A percentile compares a stretch with the other conserved stretches of the same genome.
Evolutionary conservation across 176 grass and related monocot genomes (phyloP).

Genomic region (Tillandsia fasciculata): DNA sequence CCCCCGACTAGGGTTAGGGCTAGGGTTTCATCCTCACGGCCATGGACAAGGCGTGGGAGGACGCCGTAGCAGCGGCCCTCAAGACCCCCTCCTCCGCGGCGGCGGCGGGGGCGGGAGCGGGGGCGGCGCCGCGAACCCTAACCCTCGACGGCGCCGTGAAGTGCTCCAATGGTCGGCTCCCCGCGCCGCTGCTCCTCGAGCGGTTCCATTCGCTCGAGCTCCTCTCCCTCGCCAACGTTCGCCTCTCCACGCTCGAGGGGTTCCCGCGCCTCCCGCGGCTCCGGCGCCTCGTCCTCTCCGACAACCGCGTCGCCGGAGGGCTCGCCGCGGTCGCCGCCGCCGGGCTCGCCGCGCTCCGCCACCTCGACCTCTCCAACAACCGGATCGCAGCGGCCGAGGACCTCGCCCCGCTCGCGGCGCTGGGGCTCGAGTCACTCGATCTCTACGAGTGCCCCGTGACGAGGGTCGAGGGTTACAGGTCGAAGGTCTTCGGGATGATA

Average conservation of each 20-base stretch:
- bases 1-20: neutral
- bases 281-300: slow-evolving; percentile 53
- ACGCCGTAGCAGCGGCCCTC: slow-evolving; percentile 30
- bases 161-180: slow-evolving; percentile 41
- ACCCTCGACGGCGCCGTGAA: slow-evolving; percentile 57
- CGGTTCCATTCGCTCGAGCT: slow-evolving; percentile 31
- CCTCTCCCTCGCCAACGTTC: slow-evolving; percentile 46
- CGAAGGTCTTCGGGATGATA: slow-evolving; percentile 40
- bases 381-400: slow-evolving; percentile 40
- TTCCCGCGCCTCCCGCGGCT: slow-evolving; percentile 53
- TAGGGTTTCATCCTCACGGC: neutral
- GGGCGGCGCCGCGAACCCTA: slow-evolving; percentile 28
- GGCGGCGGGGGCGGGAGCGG: neutral
- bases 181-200: slow-evolving; percentile 34
- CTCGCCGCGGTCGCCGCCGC: slow-evolving; percentile 33
- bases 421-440: slow-evolving; percentile 34
- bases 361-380: slow-evolving; percentile 65
- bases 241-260: slow-evolving; percentile 37
- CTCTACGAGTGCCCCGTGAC: slow-evolving; percentile 61
- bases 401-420: slow-evolving; percentile 31
- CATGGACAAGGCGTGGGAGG: slow-evolving; percentile 37
- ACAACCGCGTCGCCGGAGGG: slow-evolving; percentile 48
- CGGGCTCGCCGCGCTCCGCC: slow-evolving; percentile 33
- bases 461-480: slow-evolving; percentile 40
- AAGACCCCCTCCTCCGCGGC: slow-evolving; percentile 9